Evolutionary conservation across 2,329 filamentous ascomycete species (phyloP).

Genomic region (Penicillium brevicompactum): DNA sequence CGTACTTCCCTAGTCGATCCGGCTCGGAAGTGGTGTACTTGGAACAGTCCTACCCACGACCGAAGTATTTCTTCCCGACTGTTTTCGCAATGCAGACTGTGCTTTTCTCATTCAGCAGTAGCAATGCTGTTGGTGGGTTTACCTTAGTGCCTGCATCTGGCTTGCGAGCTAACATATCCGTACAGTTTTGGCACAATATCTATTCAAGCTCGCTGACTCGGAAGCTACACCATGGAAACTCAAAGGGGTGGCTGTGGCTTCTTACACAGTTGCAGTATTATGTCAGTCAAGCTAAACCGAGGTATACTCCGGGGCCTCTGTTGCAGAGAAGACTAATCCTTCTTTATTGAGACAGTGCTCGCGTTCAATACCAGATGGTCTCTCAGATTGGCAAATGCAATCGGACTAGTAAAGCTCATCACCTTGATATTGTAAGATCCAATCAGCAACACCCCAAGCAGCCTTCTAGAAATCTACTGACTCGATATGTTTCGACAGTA

Average conservation of each 20-base stretch:
- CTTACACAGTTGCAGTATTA: conserved; percentile 61
- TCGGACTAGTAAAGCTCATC: conserved; percentile 62
- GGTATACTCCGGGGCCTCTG: no score
- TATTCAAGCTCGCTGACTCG: conserved; percentile 59
- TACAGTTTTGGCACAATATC: conserved; percentile 60
- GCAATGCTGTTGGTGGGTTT: conserved; percentile 56
- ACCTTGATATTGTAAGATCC: conserved; percentile 58
- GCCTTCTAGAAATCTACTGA: background rate
- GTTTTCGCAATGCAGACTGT: conserved; percentile 67
- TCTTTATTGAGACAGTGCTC: conserved; percentile 33
- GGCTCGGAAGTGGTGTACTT: conserved; percentile 69
- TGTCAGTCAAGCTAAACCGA: conserved; percentile 41
- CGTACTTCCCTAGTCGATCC: conserved; percentile 68
- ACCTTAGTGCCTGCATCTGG: no score
- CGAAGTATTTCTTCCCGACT: conserved; percentile 65
- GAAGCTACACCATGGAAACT: conserved; percentile 62
- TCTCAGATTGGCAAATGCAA: conserved; percentile 56
- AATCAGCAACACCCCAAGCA: background rate
- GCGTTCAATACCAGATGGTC: conserved; percentile 61
- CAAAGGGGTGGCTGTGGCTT: conserved; percentile 67
- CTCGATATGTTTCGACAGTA: conserved; percentile 27
- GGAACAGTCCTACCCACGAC: conserved; percentile 67
- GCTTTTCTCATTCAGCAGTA: conserved; percentile 65
- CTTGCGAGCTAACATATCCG: background rate
- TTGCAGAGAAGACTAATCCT: background rate